Base-by-base conservation (phyloP, 257 asterid genomes). In the Verbascum thapsus region DNA sequence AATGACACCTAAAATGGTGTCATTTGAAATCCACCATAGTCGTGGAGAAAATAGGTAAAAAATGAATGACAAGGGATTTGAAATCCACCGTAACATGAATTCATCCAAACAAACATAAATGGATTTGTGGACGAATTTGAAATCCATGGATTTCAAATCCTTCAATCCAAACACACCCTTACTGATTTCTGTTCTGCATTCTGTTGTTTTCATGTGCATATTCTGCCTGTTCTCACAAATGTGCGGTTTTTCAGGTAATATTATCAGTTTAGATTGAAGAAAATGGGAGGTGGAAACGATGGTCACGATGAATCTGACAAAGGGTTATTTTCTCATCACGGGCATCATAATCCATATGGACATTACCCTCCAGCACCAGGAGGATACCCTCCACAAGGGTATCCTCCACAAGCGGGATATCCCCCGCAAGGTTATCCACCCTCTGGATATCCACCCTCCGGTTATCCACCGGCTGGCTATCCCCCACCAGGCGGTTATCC, bases 221-320 rank as follows among this genome's bases (percentile, higher is more conserved):
- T 20, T 54, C 55, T n/a, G 32, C 32, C 5, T n/a, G n/a, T n/a
- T 51, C 50, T 39, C 48, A 38, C 48, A 60, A 4, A 4, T 56
- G 44, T 50, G 42, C 40, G 41, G 5, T 45, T 8, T 53, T 68
- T 42, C 73, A 71, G 75, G 69, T 65, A 40, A 57, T 58, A 56
- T 55, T 23, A 51, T 48, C 16, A 1, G 8, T 10, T 64, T 35
- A 53, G 60, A 61, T 55, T 16, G 68, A 55, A 66, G 43, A 72
- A 53, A 39, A 80, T 80, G 86, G 86, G 81, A 77, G 83, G 86
- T 64, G 86, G 83, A 23, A 74, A 77, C 49, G 82, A 80, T 61
- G 61, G 56, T 9, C 70, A 79, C 19, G 82, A 76, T 39, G 80
- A 76, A 66, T 50, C 85, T 12, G 85, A 80, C 51, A 80, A 63